phyloP scores from a whole-genome alignment of 306 rosid genomes.

The Glycyrrhiza uralensis region DNA sequence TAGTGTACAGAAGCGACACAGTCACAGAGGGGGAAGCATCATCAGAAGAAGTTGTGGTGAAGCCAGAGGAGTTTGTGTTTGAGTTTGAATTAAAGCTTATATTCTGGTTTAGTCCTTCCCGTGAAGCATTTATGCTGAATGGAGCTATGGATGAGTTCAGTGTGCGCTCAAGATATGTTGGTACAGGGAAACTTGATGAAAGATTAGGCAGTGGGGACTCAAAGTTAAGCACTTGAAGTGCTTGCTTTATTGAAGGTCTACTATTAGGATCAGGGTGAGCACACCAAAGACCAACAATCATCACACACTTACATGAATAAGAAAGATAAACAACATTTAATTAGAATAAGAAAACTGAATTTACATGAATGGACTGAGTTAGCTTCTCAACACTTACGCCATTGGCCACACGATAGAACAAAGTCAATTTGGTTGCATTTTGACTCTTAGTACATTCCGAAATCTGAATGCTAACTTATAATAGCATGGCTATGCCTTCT shows the following conservation, averaged over 20 bases:
- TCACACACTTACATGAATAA: slow-evolving; percentile 23
- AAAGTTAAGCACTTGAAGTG: slow-evolving; percentile 29
- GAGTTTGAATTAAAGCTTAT: neutral
- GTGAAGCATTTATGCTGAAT: neutral
- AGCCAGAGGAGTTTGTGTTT: slow-evolving; percentile 6
- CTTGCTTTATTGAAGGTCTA: slow-evolving; percentile 40
- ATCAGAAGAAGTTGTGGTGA: slow-evolving; percentile 22
- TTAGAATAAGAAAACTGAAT: too few species aligned
- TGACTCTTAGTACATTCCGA: too few species aligned
- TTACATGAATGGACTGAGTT: too few species aligned
- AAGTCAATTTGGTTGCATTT: too few species aligned
- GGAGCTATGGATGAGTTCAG: neutral
- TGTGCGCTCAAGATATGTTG: neutral
- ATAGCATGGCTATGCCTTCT: too few species aligned
- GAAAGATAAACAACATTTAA: too few species aligned
- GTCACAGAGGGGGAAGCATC: slow-evolving; percentile 26
- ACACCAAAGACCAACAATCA: slow-evolving; percentile 46
- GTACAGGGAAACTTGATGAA: slow-evolving; percentile 19
- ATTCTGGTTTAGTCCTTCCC: neutral
- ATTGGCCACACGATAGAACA: too few species aligned
- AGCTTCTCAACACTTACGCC: too few species aligned
- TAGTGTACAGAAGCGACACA: slow-evolving; percentile 12
- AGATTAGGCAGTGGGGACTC: slow-evolving; percentile 31
- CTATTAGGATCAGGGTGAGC: slow-evolving; percentile 29
- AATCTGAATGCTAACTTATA: too few species aligned